Conservation (phyloP, 1,139 yeast species). For the Zygoascus meyerae region DNA sequence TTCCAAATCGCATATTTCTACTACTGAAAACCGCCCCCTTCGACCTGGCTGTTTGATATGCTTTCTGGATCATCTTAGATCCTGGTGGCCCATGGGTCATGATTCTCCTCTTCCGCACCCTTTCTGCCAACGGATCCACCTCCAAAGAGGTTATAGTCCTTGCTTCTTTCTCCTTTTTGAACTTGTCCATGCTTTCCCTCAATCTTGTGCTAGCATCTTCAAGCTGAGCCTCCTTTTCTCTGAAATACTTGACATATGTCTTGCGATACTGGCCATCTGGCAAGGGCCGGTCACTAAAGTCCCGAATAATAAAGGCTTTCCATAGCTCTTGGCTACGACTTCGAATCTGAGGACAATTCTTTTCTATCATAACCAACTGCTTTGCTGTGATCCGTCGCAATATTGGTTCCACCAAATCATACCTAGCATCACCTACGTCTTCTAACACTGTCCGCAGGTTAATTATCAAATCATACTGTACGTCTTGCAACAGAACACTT, state of each 20-base stretch:
- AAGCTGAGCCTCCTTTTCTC: slow-evolving; percentile 24
- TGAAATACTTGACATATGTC: slow-evolving; percentile 21
- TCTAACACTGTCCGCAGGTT: slow-evolving; percentile 20
- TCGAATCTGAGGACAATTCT: slow-evolving; percentile 25
- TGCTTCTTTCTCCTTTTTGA: slow-evolving; percentile 23
- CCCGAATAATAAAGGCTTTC: slow-evolving; percentile 23
- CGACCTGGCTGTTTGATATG: slow-evolving; percentile 19
- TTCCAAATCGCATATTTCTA: slow-evolving; percentile 21
- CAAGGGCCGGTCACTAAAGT: slow-evolving; percentile 25
- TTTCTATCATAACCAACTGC: slow-evolving; percentile 26
- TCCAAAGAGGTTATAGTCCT: slow-evolving; percentile 25
- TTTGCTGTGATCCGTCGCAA: slow-evolving; percentile 23
- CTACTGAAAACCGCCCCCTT: slow-evolving; percentile 26
- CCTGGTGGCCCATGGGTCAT: slow-evolving; percentile 14
- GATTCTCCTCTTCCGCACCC: slow-evolving; percentile 16
- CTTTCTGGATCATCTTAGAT: slow-evolving; percentile 22
- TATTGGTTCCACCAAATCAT: slow-evolving; percentile 28
- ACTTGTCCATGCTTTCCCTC: slow-evolving; percentile 21
- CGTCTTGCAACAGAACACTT: slow-evolving; percentile 6
- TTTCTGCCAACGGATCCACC: slow-evolving; percentile 22
- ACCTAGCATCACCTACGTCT: slow-evolving; percentile 31
- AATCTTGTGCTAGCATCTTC: slow-evolving; percentile 26
- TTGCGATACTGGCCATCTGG: slow-evolving; percentile 21
- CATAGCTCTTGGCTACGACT: slow-evolving; percentile 24
- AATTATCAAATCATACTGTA: background rate